These are phyloP conservation scores for Chlamydomonas asymmetrica DNA, from an alignment of 139 green algal genomes.

Conservation along the genomic window DNA sequence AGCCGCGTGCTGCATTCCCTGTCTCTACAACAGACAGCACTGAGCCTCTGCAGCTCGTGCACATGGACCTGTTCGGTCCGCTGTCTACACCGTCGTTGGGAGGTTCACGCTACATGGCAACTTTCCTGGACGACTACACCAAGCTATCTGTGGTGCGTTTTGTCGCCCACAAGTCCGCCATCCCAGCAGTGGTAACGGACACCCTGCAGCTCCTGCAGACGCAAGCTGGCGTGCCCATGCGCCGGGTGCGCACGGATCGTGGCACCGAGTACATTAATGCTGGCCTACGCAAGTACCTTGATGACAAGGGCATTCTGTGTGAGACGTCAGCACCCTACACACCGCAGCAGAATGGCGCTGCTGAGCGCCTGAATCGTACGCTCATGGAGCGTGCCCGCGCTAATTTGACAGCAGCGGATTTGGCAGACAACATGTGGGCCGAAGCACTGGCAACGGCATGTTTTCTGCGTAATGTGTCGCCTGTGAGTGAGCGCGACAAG, in stretches of 20 bases:
- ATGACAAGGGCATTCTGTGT: slow-evolving; percentile 17
- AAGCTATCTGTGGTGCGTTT: not conserved
- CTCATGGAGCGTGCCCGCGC: slow-evolving; percentile 4
- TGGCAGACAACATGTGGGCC: not conserved
- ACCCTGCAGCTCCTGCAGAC: not conserved
- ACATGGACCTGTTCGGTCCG: slow-evolving; percentile 19
- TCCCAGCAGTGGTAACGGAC: not conserved
- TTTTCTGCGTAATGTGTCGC: slow-evolving; percentile 8
- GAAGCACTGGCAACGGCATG: not conserved
- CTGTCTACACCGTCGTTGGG: not conserved
- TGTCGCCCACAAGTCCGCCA: not conserved
- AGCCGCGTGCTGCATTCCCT: not conserved
- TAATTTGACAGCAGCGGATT: not conserved
- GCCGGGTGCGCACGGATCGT: not conserved
- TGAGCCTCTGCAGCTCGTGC: slow-evolving; percentile 6
- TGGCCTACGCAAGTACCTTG: not conserved
- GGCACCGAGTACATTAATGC: slow-evolving; percentile 13
- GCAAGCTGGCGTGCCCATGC: not conserved
- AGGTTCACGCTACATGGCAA: slow-evolving; percentile 4
- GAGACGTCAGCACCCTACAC: slow-evolving; percentile 24
- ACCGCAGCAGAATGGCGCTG: slow-evolving; percentile 37
- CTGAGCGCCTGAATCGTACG: slow-evolving; percentile 39
- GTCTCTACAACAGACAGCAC: not conserved
- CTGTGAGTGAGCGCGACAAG: not conserved
- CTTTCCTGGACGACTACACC: slow-evolving; percentile 28